phyloP scores from a whole-genome alignment of 2,329 filamentous ascomycete species.

The Aspergillus sp. region DNA sequence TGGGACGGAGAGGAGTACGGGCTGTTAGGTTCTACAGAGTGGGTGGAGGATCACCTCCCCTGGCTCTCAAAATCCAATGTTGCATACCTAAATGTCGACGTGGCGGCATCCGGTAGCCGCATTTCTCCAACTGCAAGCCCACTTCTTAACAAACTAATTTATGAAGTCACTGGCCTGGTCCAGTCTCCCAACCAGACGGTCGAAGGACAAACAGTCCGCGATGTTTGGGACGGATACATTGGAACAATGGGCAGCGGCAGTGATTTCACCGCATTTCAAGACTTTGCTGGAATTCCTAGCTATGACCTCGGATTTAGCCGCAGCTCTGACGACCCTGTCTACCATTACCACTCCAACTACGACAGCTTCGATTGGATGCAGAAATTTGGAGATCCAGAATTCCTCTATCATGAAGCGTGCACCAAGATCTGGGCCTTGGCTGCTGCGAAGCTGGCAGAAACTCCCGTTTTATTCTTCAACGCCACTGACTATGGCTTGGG shows the following conservation, averaged over 20 bases:
- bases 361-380: slow-evolving; percentile 85
- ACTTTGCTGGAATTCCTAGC: slow-evolving; percentile 66
- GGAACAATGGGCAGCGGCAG: slow-evolving; percentile 69
- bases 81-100: slow-evolving; percentile 84
- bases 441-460: slow-evolving; percentile 61
- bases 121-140: slow-evolving; percentile 70
- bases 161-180: slow-evolving; percentile 64
- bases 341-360: slow-evolving; percentile 83
- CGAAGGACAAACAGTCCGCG: slow-evolving; percentile 66
- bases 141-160: slow-evolving; percentile 70
- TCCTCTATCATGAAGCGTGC: slow-evolving; percentile 62
- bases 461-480: slow-evolving; percentile 62
- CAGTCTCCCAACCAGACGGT: slow-evolving; percentile 73
- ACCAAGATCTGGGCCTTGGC: slow-evolving; percentile 65
- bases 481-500: slow-evolving; percentile 64
- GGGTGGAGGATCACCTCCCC: slow-evolving; percentile 85
- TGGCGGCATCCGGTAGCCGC: slow-evolving; percentile 65
- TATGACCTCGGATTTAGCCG: slow-evolving; percentile 62
- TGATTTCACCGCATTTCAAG: slow-evolving; percentile 74
- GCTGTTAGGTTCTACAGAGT: slow-evolving; percentile 82
- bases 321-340: slow-evolving; percentile 49
- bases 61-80: slow-evolving; percentile 74
- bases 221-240: slow-evolving; percentile 65
- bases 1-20: slow-evolving; percentile 87
- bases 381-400: slow-evolving; percentile 67